Conservation (phyloP, 176 grass and related monocot genomes). For the Elaeis guineensis region DNA sequence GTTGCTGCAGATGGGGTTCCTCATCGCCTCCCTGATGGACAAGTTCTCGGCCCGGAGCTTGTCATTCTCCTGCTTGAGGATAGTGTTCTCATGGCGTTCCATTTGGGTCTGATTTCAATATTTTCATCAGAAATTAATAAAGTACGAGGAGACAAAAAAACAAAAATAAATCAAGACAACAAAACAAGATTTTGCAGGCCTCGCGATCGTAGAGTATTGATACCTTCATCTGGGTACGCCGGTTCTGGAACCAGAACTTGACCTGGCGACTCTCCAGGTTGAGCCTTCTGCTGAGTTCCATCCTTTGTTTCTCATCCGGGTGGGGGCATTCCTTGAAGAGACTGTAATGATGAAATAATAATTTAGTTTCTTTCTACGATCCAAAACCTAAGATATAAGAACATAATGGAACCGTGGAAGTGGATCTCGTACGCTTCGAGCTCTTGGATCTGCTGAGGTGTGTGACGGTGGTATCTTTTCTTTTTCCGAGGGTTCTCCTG, state of each 20-base stretch:
- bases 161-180: too few species aligned
- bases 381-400: not conserved
- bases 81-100: conserved; percentile 59
- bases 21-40: conserved; percentile 46
- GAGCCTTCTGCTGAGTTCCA: conserved; percentile 49
- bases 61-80: conserved; percentile 68
- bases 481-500: conserved; percentile 42
- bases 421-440: conserved; percentile 56
- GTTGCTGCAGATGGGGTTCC: conserved; percentile 36
- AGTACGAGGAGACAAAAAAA: too few species aligned
- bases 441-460: conserved; percentile 71
- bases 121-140: too few species aligned
- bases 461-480: conserved; percentile 71
- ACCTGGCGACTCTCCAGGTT: conserved; percentile 57
- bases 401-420: not conserved
- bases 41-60: conserved; percentile 69
- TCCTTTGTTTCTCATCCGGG: conserved; percentile 63
- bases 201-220: not conserved
- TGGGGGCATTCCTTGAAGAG: conserved; percentile 71
- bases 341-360: conserved; percentile 20
- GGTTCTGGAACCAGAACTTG: conserved; percentile 99
- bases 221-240: conserved; percentile 78
- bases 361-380: too few species aligned
- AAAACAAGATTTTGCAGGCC: too few species aligned
- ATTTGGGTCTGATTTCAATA: conserved; percentile 36